Percentiles rank a stretch among this genome's conserved stretches.
These are phyloP conservation scores for Apiospora malaysiana DNA, from an alignment of 2,329 filamentous ascomycete genomes.

Conservation along the genomic window DNA sequence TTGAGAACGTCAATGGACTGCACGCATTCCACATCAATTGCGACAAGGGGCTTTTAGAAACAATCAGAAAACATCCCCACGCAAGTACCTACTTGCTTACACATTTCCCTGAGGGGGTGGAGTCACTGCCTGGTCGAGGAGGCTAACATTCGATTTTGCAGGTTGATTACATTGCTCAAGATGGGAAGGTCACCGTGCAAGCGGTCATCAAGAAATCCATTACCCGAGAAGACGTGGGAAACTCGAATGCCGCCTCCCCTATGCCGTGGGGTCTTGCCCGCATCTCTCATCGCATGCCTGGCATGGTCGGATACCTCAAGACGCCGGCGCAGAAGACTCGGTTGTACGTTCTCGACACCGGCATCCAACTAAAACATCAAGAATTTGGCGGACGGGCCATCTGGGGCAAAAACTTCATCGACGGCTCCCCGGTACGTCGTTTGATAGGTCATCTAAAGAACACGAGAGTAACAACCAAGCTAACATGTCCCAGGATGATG, in stretches of 20 bases:
- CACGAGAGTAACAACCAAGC: not conserved
- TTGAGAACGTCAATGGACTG: slow-evolving; percentile 30
- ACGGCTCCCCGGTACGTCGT: slow-evolving; percentile 29
- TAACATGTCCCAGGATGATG: slow-evolving; percentile 29
- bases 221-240: not conserved
- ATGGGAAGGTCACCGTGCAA: slow-evolving; percentile 29
- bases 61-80: slow-evolving; percentile 29
- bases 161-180: slow-evolving; percentile 35
- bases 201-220: slow-evolving; percentile 17
- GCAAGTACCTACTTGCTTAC: slow-evolving; percentile 25
- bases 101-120: not conserved
- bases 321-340: slow-evolving; percentile 27
- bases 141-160: slow-evolving; percentile 21
- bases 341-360: slow-evolving; percentile 37
- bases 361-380: slow-evolving; percentile 35
- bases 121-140: not conserved
- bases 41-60: slow-evolving; percentile 31
- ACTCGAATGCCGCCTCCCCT: slow-evolving; percentile 25
- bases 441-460: not conserved
- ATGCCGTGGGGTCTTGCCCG: slow-evolving; percentile 35
- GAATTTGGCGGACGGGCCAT: slow-evolving; percentile 36
- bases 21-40: slow-evolving; percentile 37
- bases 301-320: slow-evolving; percentile 29
- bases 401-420: slow-evolving; percentile 36
- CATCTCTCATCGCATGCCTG: slow-evolving; percentile 35